phyloP scores from a whole-genome alignment of 306 rosid genomes.

The Astragalus membranaceus region DNA sequence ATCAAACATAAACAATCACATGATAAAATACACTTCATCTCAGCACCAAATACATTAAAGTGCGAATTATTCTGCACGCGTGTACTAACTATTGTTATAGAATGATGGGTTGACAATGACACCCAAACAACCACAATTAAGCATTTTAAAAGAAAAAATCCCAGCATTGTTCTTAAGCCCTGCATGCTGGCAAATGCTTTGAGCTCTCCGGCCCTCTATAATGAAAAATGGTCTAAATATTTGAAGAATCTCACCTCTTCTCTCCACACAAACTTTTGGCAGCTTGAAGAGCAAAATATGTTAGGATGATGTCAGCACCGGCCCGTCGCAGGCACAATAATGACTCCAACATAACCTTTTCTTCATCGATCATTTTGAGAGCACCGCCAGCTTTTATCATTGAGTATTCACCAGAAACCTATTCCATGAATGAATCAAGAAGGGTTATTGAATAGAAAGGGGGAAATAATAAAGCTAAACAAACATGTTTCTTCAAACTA shows the following conservation, averaged over 20 bases:
- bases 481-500: neutral
- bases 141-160: neutral
- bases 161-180: neutral
- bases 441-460: neutral
- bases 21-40: neutral
- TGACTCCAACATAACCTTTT: slow-evolving; percentile 92
- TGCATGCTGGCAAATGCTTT: neutral
- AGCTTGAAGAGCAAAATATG: slow-evolving; percentile 91
- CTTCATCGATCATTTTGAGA: slow-evolving; percentile 87
- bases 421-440: neutral
- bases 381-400: slow-evolving; percentile 91
- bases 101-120: neutral
- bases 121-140: neutral
- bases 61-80: neutral
- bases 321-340: slow-evolving; percentile 87
- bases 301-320: slow-evolving; percentile 85
- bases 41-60: neutral
- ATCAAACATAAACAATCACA: neutral
- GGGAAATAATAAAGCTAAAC: neutral
- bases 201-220: neutral
- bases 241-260: slow-evolving; percentile 42
- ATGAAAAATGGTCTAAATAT: neutral
- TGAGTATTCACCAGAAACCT: slow-evolving; percentile 99
- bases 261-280: slow-evolving; percentile 79
- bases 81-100: neutral